phyloP scores from a whole-genome alignment of 2,329 filamentous ascomycete genomes.

The Penicillium sp. region DNA sequence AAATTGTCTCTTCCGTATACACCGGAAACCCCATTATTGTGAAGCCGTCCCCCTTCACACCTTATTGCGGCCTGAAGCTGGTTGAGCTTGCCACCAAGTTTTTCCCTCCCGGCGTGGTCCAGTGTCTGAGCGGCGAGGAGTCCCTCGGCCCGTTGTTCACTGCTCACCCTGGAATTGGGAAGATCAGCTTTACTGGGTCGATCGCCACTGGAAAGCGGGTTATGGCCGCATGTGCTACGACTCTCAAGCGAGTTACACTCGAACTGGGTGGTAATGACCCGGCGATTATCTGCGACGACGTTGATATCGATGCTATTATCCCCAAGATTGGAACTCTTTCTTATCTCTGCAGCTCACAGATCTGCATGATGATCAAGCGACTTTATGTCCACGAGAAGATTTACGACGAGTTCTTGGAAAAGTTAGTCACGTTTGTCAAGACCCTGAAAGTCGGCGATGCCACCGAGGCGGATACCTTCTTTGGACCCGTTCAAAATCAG shows the following conservation, averaged over 20 bases:
- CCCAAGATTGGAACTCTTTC: slow-evolving; percentile 47
- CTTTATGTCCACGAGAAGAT: slow-evolving; percentile 61
- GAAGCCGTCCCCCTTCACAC: slow-evolving; percentile 50
- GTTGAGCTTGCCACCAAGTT: slow-evolving; percentile 50
- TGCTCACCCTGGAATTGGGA: slow-evolving; percentile 54
- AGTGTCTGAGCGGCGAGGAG: slow-evolving; percentile 55
- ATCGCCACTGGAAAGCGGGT: slow-evolving; percentile 51
- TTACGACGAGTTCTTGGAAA: slow-evolving; percentile 55
- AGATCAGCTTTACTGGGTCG: slow-evolving; percentile 60
- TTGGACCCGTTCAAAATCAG: slow-evolving; percentile 63
- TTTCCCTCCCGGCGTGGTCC: slow-evolving; percentile 57
- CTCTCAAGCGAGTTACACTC: slow-evolving; percentile 55
- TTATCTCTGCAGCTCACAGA: slow-evolving; percentile 55
- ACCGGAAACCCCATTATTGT: slow-evolving; percentile 58
- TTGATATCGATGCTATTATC: slow-evolving; percentile 49
- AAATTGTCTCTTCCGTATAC: slow-evolving; percentile 51
- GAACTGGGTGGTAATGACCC: slow-evolving; percentile 58
- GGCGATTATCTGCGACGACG: slow-evolving; percentile 53
- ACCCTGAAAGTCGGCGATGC: slow-evolving; percentile 39
- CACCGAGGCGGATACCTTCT: slow-evolving; percentile 46
- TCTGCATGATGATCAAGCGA: slow-evolving; percentile 58
- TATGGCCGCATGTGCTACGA: slow-evolving; percentile 50
- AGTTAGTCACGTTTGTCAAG: slow-evolving; percentile 48
- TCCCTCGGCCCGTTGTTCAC: slow-evolving; percentile 55
- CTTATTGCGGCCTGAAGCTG: slow-evolving; percentile 57